A percentile compares a stretch with the other conserved stretches of the same genome.
Conservation (phyloP, 352 stramenopile species). For the Saprolegnia parasitica region DNA sequence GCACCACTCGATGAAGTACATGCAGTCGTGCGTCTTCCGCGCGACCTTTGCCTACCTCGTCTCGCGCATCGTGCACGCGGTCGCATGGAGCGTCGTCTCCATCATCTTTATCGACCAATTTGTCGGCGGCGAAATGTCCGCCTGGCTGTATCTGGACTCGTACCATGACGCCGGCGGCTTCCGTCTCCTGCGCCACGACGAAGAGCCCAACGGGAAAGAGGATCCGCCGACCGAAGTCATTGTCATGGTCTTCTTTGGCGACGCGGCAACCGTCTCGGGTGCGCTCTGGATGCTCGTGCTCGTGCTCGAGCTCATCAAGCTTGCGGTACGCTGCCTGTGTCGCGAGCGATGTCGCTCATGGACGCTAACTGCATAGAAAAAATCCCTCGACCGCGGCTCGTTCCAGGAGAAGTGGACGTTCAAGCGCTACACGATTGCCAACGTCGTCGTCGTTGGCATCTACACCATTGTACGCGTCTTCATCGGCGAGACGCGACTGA, state of each 20-base stretch:
- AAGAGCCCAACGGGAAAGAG: background rate
- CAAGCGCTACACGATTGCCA: slow-evolving; percentile 6
- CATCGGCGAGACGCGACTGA: too few species aligned
- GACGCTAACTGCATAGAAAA: slow-evolving; percentile 15
- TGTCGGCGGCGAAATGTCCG: background rate
- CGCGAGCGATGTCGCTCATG: too few species aligned
- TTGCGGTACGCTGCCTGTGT: slow-evolving; percentile 10
- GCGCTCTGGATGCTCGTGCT: slow-evolving; percentile 29
- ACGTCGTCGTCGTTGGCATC: background rate
- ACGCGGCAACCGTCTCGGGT: slow-evolving; percentile 15
- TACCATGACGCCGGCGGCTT: slow-evolving; percentile 21
- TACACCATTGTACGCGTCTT: slow-evolving; percentile 4
- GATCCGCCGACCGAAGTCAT: slow-evolving; percentile 6
- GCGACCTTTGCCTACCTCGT: slow-evolving; percentile 23
- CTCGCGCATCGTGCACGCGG: slow-evolving; percentile 13
- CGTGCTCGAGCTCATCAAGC: slow-evolving; percentile 13
- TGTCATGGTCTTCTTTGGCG: slow-evolving; percentile 19
- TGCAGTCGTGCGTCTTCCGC: slow-evolving; percentile 23
- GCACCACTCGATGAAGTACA: slow-evolving; percentile 16
- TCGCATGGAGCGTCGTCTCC: slow-evolving; percentile 17
- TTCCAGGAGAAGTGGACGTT: slow-evolving; percentile 7
- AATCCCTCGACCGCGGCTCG: slow-evolving; percentile 5
- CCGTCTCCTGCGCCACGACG: slow-evolving; percentile 14
- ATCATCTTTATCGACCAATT: slow-evolving; percentile 15
- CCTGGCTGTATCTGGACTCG: slow-evolving; percentile 21